Evolutionary conservation across 257 asterid species (phyloP).

Genomic region (Solanum gracilifrons): DNA sequence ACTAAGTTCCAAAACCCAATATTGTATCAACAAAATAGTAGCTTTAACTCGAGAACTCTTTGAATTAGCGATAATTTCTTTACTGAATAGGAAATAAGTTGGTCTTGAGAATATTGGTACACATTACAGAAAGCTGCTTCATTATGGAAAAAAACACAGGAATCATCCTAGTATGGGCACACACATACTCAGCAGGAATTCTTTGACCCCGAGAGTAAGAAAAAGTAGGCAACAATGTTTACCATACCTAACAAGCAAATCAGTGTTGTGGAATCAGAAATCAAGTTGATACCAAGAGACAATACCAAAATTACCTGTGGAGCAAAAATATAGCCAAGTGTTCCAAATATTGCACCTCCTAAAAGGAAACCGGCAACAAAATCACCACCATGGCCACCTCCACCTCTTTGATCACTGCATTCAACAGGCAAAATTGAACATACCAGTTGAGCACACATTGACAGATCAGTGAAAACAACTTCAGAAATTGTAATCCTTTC

Average conservation of each 20-base stretch:
- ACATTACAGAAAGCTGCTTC: neutral
- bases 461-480: neutral
- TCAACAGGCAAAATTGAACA: neutral
- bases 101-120: neutral
- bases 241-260: neutral
- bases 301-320: slow-evolving; percentile 53
- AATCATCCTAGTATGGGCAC: neutral
- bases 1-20: neutral
- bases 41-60: neutral
- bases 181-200: neutral
- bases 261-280: neutral
- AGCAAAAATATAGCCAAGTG: slow-evolving; percentile 71
- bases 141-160: neutral
- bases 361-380: slow-evolving; percentile 76
- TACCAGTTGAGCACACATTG: neutral
- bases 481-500: neutral
- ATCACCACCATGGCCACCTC: slow-evolving; percentile 63
- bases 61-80: neutral
- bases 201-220: neutral
- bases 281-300: neutral
- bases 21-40: neutral
- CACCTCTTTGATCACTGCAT: slow-evolving; percentile 47
- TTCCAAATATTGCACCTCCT: slow-evolving; percentile 88
- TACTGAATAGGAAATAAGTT: neutral
- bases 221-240: neutral